phyloP scores from a whole-genome alignment of 2,329 filamentous ascomycete species.

The Ophiobolus disseminans region DNA sequence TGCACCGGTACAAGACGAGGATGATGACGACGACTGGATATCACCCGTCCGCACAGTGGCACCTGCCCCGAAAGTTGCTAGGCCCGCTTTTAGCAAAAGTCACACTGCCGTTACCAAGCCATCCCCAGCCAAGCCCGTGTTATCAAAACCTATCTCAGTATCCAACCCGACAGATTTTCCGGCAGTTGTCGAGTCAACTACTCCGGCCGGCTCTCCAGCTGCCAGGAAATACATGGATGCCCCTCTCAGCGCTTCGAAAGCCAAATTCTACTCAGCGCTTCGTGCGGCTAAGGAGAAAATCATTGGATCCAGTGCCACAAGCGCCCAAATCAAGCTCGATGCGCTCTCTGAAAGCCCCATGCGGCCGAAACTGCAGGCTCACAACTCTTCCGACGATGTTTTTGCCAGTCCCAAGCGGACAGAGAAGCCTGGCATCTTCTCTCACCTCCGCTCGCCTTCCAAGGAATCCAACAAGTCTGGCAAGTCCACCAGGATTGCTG shows the following conservation, averaged over 20 bases:
- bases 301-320: slow-evolving; percentile 71
- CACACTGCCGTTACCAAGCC: slow-evolving; percentile 60
- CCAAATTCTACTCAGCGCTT: slow-evolving; percentile 87
- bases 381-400: slow-evolving; percentile 42
- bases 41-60: slow-evolving; percentile 57
- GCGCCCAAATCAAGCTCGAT: slow-evolving; percentile 66
- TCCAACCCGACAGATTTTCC: slow-evolving; percentile 54
- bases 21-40: slow-evolving; percentile 63
- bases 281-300: slow-evolving; percentile 87
- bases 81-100: slow-evolving; percentile 66
- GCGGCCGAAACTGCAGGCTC: slow-evolving; percentile 32
- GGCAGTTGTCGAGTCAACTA: slow-evolving; percentile 57
- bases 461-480: slow-evolving; percentile 43
- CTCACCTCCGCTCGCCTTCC: slow-evolving; percentile 45
- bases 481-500: slow-evolving; percentile 34
- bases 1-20: slow-evolving; percentile 23
- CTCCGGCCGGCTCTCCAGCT: slow-evolving; percentile 63
- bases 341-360: slow-evolving; percentile 50
- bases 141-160: slow-evolving; percentile 54
- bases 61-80: slow-evolving; percentile 33
- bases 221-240: slow-evolving; percentile 69
- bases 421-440: slow-evolving; percentile 43
- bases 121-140: slow-evolving; percentile 51
- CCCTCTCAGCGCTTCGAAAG: slow-evolving; percentile 89
- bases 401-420: slow-evolving; percentile 43